These are phyloP conservation scores for Russula foetens DNA, from an alignment of 768 basidiomycete genomes.

Conservation along the genomic window DNA sequence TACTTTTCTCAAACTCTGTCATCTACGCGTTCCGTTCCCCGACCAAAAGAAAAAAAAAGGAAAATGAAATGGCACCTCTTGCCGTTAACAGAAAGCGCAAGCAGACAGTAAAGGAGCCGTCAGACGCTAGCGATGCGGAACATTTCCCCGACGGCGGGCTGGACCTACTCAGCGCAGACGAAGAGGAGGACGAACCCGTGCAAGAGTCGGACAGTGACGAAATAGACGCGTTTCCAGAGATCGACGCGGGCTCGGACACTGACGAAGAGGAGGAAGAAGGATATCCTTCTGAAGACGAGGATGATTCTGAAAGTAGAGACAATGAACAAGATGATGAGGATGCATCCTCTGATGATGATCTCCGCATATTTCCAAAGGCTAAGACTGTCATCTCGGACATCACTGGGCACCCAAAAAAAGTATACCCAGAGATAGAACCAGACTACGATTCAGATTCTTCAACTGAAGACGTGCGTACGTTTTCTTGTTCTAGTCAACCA, in stretches of 20 bases:
- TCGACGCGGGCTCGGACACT: conserved; percentile 33
- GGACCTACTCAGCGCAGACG: conserved; percentile 74
- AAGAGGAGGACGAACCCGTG: conserved; percentile 31
- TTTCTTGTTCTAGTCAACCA: conserved; percentile 2
- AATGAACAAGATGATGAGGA: conserved; percentile 30
- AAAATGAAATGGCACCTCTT: conserved; percentile 27
- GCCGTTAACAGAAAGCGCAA: conserved; percentile 51
- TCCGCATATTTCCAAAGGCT: conserved; percentile 52
- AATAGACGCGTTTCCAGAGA: conserved; percentile 62
- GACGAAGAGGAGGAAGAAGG: conserved; percentile 54
- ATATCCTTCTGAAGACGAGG: conserved; percentile 36
- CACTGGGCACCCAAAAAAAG: conserved; percentile 75
- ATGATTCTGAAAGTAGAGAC: conserved; percentile 31
- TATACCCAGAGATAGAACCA: conserved; percentile 85
- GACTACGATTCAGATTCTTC: conserved; percentile 89
- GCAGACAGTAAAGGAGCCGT: conserved; percentile 36
- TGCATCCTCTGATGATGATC: conserved; percentile 34
- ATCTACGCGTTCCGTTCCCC: too few relatives aligned
- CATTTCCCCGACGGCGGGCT: conserved; percentile 39
- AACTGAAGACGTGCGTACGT: conserved; percentile 71
- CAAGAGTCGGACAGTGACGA: conserved; percentile 47
- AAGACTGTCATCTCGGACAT: conserved; percentile 69
- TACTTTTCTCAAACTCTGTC: background rate
- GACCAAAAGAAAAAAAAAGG: background rate
- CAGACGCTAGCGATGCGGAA: conserved; percentile 22